Percentiles rank a stretch among this genome's conserved stretches.
phyloP scores from a whole-genome alignment of 2,329 filamentous ascomycete genomes.

The Cryoendolithus antarcticus region DNA sequence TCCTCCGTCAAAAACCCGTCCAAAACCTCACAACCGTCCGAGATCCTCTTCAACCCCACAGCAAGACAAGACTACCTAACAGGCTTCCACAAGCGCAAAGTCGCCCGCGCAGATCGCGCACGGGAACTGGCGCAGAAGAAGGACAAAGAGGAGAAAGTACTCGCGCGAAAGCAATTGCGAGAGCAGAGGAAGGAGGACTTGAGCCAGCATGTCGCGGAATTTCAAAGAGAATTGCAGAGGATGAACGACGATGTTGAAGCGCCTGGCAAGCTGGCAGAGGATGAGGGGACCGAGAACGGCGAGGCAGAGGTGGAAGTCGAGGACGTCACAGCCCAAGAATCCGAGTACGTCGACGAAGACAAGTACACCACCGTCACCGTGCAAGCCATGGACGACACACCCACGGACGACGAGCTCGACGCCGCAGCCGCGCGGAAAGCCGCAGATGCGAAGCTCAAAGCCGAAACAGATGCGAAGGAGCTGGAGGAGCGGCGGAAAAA shows the following conservation, averaged over 20 bases:
- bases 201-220: conserved; percentile 65
- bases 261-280: conserved; percentile 2
- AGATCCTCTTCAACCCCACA: conserved; percentile 71
- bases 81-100: conserved; percentile 92
- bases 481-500: conserved; percentile 22
- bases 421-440: conserved; percentile 20
- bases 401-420: conserved; percentile 46
- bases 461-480: conserved; percentile 15
- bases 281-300: background rate
- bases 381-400: conserved; percentile 62
- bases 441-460: background rate
- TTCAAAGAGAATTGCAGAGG: conserved; percentile 54
- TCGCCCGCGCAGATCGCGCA: conserved; percentile 70
- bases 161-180: conserved; percentile 65
- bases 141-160: conserved; percentile 64
- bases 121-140: conserved; percentile 68
- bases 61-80: conserved; percentile 81
- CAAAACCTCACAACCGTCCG: conserved; percentile 44
- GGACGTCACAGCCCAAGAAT: conserved; percentile 47
- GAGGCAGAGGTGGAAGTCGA: conserved; percentile 7
- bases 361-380: conserved; percentile 91
- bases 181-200: conserved; percentile 73
- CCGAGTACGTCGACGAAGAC: conserved; percentile 94
- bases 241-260: background rate
- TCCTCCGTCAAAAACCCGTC: no score